A percentile compares a stretch with the other conserved stretches of the same genome.
phyloP scores from a whole-genome alignment of 192 early-diverging fungal species.

The Dissophora ornata region DNA sequence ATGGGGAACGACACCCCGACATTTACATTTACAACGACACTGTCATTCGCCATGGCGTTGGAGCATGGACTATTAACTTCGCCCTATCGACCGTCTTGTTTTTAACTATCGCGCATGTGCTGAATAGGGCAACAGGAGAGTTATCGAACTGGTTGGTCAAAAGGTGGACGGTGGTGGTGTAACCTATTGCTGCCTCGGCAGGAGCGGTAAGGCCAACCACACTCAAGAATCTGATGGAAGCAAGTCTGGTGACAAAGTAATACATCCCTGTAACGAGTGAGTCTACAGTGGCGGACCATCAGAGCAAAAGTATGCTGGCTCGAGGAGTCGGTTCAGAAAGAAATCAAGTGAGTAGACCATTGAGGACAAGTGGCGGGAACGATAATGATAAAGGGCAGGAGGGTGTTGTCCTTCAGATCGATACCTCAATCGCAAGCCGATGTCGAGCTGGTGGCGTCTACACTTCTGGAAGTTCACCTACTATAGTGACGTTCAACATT shows the following conservation, averaged over 20 bases:
- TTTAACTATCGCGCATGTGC: slow-evolving; percentile 57
- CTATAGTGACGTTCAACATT: slow-evolving; percentile 5
- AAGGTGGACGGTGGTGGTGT: slow-evolving; percentile 17
- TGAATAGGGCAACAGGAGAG: slow-evolving; percentile 61
- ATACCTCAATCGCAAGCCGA: not conserved
- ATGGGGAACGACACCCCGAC: slow-evolving; percentile 54
- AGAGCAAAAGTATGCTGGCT: not conserved
- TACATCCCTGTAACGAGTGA: not conserved
- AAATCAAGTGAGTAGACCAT: no score
- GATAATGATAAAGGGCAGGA: not conserved
- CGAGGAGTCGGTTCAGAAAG: no score
- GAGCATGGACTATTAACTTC: slow-evolving; percentile 65
- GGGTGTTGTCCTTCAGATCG: slow-evolving; percentile 6
- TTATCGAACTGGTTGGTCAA: slow-evolving; percentile 42
- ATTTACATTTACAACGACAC: slow-evolving; percentile 55
- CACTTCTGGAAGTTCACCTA: slow-evolving; percentile 5
- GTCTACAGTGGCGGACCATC: not conserved
- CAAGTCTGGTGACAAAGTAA: slow-evolving; percentile 2
- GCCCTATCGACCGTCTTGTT: slow-evolving; percentile 60
- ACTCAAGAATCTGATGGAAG: slow-evolving; percentile 35
- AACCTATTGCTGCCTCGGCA: slow-evolving; percentile 27
- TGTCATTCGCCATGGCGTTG: no score
- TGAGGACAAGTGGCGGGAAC: not conserved
- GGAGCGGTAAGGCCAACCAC: slow-evolving; percentile 17
- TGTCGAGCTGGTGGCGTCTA: not conserved